Evolutionary conservation across 306 rosid genomes (phyloP), one percentile per base, ranked within the genome.

Genomic region (Canavalia ensiformis): DNA sequence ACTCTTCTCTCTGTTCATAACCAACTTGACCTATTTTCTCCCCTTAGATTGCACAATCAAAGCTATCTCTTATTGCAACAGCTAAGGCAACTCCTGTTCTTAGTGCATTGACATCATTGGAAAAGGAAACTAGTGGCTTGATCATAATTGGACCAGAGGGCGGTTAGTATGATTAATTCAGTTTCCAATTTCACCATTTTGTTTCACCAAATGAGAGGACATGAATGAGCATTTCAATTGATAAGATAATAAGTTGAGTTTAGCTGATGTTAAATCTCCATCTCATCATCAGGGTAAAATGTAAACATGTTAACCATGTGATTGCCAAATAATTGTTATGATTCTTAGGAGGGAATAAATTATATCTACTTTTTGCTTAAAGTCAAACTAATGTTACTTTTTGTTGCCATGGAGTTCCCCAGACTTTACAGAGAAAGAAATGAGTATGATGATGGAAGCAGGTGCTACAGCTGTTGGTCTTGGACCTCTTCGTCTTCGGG

Each of bases 71-170:
- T 74, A 76, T 93, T 72, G 99, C 97, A 5, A 90, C 84, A 30
- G 97, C 97, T 76, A 89, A 91, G 82, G 97, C 91, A 42, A 65
- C 85, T 62, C 94, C 97, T 34, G 90, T 95, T 81, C 84, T 90
- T 54, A 78, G 84, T 83, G 91, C 88, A 41, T 87, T 95, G 88
- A 59, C 83, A 29, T 73, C 86, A 44, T 80, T 85, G 68, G 80
- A 77, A 71, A 77, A 60, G 45, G 89, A 90, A 81, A 68, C 87
- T 39, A 71, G 88, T 63, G 97, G 99, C 73, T 76, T 93, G 86
- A 76, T 95, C 77, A 83, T 95, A 72, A 64, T 93, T 41, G 99
- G 99, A 84, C 97, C 99, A 54, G 97, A 95, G 84, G 99, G 99
- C 30, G 99, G 97, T 95, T 72, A 81, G 89, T 89, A 46, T 75